Percentiles rank a stretch among this genome's conserved stretches.
These are phyloP conservation scores for Colletotrichum melonis DNA, from an alignment of 2,329 filamentous ascomycete species.

Conservation along the genomic window DNA sequence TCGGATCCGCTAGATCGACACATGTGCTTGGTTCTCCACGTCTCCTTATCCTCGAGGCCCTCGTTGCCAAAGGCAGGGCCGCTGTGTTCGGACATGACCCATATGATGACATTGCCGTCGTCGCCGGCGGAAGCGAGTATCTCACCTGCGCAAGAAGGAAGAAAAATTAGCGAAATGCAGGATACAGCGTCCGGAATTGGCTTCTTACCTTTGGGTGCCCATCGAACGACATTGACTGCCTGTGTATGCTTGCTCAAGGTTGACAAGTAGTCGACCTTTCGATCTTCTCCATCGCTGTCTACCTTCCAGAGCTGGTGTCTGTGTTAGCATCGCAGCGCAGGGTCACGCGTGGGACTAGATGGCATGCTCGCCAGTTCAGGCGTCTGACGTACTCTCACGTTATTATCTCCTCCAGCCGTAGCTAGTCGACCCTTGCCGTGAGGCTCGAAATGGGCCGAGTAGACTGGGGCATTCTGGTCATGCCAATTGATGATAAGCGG, in stretches of 20 bases:
- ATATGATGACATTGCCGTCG: conserved; percentile 96
- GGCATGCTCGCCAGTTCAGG: conserved; percentile 10
- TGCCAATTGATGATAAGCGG: conserved; percentile 99
- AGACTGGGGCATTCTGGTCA: conserved; percentile 95
- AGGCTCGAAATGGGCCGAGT: conserved; percentile 96
- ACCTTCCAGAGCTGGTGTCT: conserved; percentile 84
- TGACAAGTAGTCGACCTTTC: conserved; percentile 90
- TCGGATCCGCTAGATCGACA: conserved; percentile 94
- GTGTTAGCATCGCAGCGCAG: conserved; percentile 25
- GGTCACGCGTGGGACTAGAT: neutral
- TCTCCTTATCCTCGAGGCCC: conserved; percentile 91
- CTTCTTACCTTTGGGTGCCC: conserved; percentile 85
- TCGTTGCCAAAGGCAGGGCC: conserved; percentile 82
- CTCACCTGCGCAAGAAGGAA: conserved; percentile 72
- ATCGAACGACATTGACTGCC: conserved; percentile 97
- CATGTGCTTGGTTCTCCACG: conserved; percentile 98
- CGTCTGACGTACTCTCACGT: conserved; percentile 79
- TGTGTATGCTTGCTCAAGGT: conserved; percentile 95
- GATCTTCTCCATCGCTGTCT: conserved; percentile 84
- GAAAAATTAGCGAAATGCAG: neutral
- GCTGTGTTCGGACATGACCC: conserved; percentile 88
- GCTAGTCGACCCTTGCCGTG: conserved; percentile 91
- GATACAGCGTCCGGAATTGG: neutral
- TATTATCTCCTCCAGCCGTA: conserved; percentile 95
- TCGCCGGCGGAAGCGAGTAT: conserved; percentile 94